Evolutionary conservation across 768 basidiomycete genomes (phyloP), one percentile per base, ranked within the genome.

Genomic region (Harrya chromipes): DNA sequence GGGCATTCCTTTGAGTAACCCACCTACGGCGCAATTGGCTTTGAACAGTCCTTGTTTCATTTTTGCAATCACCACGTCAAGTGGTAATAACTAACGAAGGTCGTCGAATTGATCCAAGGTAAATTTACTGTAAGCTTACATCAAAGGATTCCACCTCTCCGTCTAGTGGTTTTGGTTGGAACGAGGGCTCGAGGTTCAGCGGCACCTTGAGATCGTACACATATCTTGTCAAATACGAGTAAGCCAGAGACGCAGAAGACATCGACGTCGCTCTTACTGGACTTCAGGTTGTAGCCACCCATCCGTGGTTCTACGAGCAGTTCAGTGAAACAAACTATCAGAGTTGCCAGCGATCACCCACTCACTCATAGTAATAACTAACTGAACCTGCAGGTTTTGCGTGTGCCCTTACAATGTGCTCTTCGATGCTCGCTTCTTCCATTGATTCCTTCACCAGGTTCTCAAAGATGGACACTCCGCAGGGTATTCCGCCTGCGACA

Each of bases 81-180:
- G 70, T 2, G 80, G 66, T 37, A 92, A 72, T 20, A 95, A 73
- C 90, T 94, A 49, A 39, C 24, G 12, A 7, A 7, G 33, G 44
- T 12, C 16, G 5, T 34, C 47, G 17, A 16, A 24, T 47, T 14
- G 19, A n/a, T 23, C 29, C 3, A 29, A 2, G 21, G 3, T 44
- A 8, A 47, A 19, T 36, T 20, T n/a, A 34, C 3, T 36, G 40
- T 3, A 12, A 9, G 60, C 76, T 45, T 47, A 93, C 94, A 72
- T 92, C 82, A 58, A 99, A 99, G 1, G 80, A 85, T 63, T 97
- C 94, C 2, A 97, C 97, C 64, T 99, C 97, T 21, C 91, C 94
- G 56, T 99, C 97, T 19, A 81, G 73, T 0, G 94, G 91, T 44
- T 75, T 75, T 7, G 90, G 91, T 40, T 74, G 72, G 54, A 87